phyloP scores from a whole-genome alignment of 768 basidiomycete species.

The Exidia glandulosa region DNA sequence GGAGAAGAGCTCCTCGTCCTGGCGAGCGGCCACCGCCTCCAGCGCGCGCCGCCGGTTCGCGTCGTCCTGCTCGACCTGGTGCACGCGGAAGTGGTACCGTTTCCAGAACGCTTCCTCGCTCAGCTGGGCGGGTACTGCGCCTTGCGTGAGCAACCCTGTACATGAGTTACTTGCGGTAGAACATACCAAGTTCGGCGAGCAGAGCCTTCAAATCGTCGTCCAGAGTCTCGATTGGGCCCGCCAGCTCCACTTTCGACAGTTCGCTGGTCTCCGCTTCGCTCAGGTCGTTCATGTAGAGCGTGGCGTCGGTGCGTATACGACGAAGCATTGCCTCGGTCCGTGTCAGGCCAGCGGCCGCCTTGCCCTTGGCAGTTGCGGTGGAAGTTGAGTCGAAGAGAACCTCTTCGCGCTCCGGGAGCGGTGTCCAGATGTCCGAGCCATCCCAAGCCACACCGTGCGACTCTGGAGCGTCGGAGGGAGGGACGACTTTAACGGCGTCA shows the following conservation, averaged over 20 bases:
- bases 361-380: constrained; percentile 18
- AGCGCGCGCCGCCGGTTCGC: constrained; percentile 67
- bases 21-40: constrained; percentile 29
- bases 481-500: constrained; percentile 88
- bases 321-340: constrained; percentile 69
- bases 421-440: constrained; percentile 78
- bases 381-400: constrained; percentile 12
- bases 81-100: constrained; percentile 79
- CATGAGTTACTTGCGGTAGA: constrained; percentile 14
- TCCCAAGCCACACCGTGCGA: constrained; percentile 57
- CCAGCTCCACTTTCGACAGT: constrained; percentile 47
- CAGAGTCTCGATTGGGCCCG: constrained; percentile 37
- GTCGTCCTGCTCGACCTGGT: constrained; percentile 73
- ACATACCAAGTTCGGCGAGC: too few species aligned
- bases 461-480: constrained; percentile 47
- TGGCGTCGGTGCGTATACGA: constrained; percentile 62
- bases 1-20: constrained; percentile 78
- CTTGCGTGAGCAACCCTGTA: constrained; percentile 2
- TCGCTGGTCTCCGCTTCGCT: constrained; percentile 46
- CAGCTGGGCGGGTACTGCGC: constrained; percentile 60
- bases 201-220: too few species aligned
- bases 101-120: constrained; percentile 67
- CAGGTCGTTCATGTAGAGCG: constrained; percentile 68
- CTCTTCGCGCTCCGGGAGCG: constrained; percentile 35
- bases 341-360: constrained; percentile 48